These are phyloP conservation scores for Phytopythium chamaehyphon DNA, from an alignment of 352 stramenopile genomes.

Conservation along the genomic window DNA sequence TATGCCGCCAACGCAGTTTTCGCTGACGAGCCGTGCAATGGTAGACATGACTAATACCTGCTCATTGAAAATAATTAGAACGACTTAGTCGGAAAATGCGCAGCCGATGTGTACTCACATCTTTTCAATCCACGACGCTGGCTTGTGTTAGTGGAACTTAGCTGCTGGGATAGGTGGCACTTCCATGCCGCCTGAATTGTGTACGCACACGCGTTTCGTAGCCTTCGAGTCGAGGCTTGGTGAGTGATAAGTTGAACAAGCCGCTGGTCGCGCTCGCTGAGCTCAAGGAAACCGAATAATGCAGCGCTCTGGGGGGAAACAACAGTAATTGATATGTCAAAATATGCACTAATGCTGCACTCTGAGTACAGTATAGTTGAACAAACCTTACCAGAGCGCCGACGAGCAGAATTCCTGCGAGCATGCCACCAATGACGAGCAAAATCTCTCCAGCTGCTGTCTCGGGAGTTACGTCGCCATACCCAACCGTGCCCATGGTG, in stretches of 20 bases:
- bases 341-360: background rate
- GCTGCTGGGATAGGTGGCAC: conserved; percentile 12
- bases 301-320: conserved; percentile 58
- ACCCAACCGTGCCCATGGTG: conserved; percentile 76
- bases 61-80: background rate
- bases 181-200: conserved; percentile 65
- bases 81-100: background rate
- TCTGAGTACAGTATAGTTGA: background rate
- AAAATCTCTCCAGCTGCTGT: conserved; percentile 56
- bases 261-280: conserved; percentile 52
- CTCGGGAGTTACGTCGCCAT: conserved; percentile 56
- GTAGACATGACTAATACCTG: conserved; percentile 29
- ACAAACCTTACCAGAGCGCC: conserved; percentile 48
- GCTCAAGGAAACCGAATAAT: conserved; percentile 51
- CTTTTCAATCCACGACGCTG: conserved; percentile 11
- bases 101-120: conserved; percentile 21
- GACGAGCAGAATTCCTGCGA: conserved; percentile 63
- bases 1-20: conserved; percentile 36
- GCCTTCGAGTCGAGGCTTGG: conserved; percentile 33
- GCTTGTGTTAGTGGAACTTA: background rate
- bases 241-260: conserved; percentile 49
- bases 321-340: background rate
- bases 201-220: conserved; percentile 44
- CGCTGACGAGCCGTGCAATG: conserved; percentile 36
- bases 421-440: conserved; percentile 61